These are phyloP conservation scores for Castanea mollissima DNA, from an alignment of 306 rosid genomes.

Conservation along the genomic window DNA sequence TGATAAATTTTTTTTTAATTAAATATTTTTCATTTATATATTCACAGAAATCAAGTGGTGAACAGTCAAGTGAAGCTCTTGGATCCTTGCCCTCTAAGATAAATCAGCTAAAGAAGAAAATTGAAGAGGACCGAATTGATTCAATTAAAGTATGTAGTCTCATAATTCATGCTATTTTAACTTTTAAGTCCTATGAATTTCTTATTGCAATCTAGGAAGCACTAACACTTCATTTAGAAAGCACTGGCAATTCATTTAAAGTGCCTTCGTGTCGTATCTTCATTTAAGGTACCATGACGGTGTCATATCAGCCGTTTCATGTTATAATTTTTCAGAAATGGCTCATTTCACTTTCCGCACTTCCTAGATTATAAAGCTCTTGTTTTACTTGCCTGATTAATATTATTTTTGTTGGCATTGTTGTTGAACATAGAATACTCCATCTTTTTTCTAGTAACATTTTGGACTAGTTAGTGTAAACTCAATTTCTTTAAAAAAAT, in stretches of 20 bases:
- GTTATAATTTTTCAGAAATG: no score
- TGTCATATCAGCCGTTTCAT: no score
- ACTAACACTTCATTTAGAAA: no score
- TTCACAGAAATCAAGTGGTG: constrained; percentile 45
- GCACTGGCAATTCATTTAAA: no score
- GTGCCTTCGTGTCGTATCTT: no score
- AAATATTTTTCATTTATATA: neutral
- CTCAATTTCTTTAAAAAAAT: neutral
- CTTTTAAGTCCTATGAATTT: no score
- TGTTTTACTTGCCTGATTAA: constrained; percentile 2
- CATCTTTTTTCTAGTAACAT: neutral
- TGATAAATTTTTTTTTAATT: neutral
- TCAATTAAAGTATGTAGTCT: constrained; percentile 54
- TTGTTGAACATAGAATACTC: neutral
- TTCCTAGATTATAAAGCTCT: neutral
- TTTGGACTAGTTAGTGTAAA: neutral
- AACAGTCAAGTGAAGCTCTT: constrained; percentile 34
- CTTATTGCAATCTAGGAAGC: no score
- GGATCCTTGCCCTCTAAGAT: constrained; percentile 60
- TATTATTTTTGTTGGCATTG: neutral
- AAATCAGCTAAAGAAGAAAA: constrained; percentile 68
- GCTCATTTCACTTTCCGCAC: no score
- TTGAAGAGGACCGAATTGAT: constrained; percentile 65
- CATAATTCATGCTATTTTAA: neutral
- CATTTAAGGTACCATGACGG: no score